Evolutionary conservation across 768 basidiomycete species (phyloP).

Genomic region (Pisolithus marmoratus): DNA sequence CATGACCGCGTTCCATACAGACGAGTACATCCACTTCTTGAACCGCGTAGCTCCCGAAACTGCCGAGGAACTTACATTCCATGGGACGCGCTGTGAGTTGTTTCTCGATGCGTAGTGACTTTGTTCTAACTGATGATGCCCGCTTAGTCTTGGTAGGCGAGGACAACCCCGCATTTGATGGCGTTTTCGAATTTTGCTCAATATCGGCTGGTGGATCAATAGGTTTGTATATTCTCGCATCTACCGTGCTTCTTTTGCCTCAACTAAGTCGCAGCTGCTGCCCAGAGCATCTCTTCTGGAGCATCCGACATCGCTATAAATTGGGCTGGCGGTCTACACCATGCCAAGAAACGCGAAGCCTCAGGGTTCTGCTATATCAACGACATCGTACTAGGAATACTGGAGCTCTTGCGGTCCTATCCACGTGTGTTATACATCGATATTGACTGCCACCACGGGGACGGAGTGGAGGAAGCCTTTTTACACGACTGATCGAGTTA

Average conservation of each 20-base stretch:
- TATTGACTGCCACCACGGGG: constrained; percentile 97
- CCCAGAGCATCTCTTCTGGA: constrained; percentile 73
- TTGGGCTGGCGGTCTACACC: constrained; percentile 98
- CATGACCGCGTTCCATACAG: constrained; percentile 95
- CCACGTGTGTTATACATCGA: constrained; percentile 94
- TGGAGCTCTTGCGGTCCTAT: constrained; percentile 83
- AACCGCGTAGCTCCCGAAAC: constrained; percentile 88
- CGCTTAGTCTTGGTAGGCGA: constrained; percentile 62
- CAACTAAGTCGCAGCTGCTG: constrained; percentile 52
- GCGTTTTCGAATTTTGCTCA: constrained; percentile 93
- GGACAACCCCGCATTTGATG: constrained; percentile 96
- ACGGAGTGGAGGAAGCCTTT: constrained; percentile 99
- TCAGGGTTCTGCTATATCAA: constrained; percentile 99
- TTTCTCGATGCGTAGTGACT: neutral
- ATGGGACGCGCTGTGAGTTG: constrained; percentile 75
- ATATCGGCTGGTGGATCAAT: constrained; percentile 96
- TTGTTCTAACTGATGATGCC: constrained; percentile 3
- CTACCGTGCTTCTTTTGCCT: neutral
- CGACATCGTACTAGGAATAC: constrained; percentile 90
- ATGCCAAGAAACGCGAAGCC: constrained; percentile 98
- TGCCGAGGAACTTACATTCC: constrained; percentile 75
- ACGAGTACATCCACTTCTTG: constrained; percentile 95
- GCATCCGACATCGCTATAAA: constrained; percentile 83
- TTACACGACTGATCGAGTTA: constrained; percentile 94
- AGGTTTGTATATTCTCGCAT: constrained; percentile 40